These are phyloP conservation scores for Hyaloperonospora arabidopsidis DNA, from an alignment of 352 stramenopile genomes.

Conservation along the genomic window DNA sequence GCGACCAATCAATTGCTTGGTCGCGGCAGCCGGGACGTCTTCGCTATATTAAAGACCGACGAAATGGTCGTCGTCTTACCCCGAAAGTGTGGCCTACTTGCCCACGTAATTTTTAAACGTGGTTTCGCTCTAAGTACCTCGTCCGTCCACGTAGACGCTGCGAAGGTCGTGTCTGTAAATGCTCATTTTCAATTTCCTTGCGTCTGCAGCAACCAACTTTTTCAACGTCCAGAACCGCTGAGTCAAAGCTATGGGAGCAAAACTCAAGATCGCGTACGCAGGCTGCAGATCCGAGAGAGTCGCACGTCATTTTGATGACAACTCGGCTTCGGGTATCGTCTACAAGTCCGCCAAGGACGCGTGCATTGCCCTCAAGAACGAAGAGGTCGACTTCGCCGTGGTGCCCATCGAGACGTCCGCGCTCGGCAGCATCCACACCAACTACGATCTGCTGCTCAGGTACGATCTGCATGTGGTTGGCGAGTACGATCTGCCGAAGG, in stretches of 20 bases:
- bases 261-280: constrained; percentile 91
- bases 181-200: too few species aligned
- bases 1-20: too few species aligned
- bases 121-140: too few species aligned
- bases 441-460: constrained; percentile 87
- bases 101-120: too few species aligned
- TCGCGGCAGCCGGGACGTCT: too few species aligned
- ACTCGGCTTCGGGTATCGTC: constrained; percentile 10
- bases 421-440: constrained; percentile 93
- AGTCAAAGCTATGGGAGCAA: constrained; percentile 18
- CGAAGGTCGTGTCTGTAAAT: too few species aligned
- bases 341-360: constrained; percentile 30
- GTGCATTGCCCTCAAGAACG: constrained; percentile 50
- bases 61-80: too few species aligned
- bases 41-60: too few species aligned
- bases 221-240: background rate
- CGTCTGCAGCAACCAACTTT: too few species aligned
- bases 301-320: constrained; percentile 20
- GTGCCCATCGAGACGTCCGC: constrained; percentile 96
- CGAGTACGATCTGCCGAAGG: constrained; percentile 47
- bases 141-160: too few species aligned
- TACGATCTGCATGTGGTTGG: constrained; percentile 60
- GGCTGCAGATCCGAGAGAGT: constrained; percentile 89
- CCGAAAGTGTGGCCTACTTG: too few species aligned
- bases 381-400: constrained; percentile 90